Percentiles rank a stretch among this genome's conserved stretches.
These are phyloP conservation scores for Magnolia kwangsiensis DNA, from an alignment of 164 flowering plant species.

Conservation along the genomic window DNA sequence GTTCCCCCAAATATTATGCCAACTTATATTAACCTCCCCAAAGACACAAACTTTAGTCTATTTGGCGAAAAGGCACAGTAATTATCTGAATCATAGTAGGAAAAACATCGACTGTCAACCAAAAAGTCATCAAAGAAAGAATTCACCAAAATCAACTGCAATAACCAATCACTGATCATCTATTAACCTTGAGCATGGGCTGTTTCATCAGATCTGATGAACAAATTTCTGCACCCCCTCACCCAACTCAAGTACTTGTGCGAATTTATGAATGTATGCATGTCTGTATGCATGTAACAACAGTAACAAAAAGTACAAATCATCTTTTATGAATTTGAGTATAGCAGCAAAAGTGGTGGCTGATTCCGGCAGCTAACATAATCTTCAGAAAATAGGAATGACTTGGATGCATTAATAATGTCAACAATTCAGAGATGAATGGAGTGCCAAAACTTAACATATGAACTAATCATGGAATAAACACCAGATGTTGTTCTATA, in stretches of 20 bases:
- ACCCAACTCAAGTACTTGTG: background rate
- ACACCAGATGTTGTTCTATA: too few species aligned
- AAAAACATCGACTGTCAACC: too few species aligned
- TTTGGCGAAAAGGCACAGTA: too few species aligned
- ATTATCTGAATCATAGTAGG: too few species aligned
- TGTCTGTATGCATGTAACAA: background rate
- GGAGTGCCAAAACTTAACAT: background rate
- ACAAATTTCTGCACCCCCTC: background rate
- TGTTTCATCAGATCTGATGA: too few species aligned
- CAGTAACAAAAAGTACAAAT: background rate
- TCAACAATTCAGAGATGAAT: background rate
- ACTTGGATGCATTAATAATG: background rate
- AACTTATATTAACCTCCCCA: too few species aligned
- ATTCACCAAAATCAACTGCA: too few species aligned
- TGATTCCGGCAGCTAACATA: background rate
- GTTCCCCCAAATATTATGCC: too few species aligned
- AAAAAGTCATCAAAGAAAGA: too few species aligned
- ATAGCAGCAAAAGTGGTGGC: background rate
- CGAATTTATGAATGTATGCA: background rate
- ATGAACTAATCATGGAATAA: background rate
- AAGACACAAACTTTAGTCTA: too few species aligned
- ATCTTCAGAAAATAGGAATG: background rate
- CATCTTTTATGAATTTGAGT: background rate
- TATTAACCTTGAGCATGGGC: too few species aligned
- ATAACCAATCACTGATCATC: too few species aligned